phyloP scores from a whole-genome alignment of 129 eudicot genomes.

The Cynara cardunculus region DNA sequence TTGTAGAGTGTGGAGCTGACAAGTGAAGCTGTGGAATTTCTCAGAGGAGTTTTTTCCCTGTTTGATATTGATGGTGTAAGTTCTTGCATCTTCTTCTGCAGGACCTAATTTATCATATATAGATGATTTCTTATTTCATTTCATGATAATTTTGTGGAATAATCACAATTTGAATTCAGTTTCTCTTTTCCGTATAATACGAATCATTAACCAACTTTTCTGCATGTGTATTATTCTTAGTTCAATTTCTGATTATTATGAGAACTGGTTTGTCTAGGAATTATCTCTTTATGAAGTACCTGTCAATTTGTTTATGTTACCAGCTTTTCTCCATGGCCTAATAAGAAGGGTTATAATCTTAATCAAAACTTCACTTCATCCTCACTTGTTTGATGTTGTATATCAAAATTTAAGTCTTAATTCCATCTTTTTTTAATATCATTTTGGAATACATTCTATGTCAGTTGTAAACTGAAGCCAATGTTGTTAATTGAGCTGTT shows the following conservation, averaged over 20 bases:
- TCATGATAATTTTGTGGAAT: background rate
- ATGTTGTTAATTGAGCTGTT: background rate
- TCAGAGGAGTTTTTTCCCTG: slow-evolving; percentile 42
- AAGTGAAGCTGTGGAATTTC: slow-evolving; percentile 61
- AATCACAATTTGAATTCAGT: background rate
- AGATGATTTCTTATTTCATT: background rate
- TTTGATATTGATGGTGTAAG: slow-evolving; percentile 66
- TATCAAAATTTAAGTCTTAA: too few relatives aligned
- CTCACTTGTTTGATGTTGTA: background rate
- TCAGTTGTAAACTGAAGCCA: background rate
- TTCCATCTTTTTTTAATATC: background rate
- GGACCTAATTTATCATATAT: background rate
- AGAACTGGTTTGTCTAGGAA: background rate
- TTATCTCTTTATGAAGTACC: background rate
- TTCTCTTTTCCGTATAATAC: background rate
- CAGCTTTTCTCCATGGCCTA: background rate
- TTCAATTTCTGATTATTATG: background rate
- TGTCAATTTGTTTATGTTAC: background rate
- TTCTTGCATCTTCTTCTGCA: background rate
- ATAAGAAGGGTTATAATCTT: background rate
- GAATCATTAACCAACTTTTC: background rate
- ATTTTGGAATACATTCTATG: background rate
- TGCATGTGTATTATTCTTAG: background rate
- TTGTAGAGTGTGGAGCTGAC: slow-evolving; percentile 78
- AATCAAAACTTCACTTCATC: background rate